These are phyloP conservation scores for Lactarius sanguifluus DNA, from an alignment of 768 basidiomycete species.

Conservation along the genomic window DNA sequence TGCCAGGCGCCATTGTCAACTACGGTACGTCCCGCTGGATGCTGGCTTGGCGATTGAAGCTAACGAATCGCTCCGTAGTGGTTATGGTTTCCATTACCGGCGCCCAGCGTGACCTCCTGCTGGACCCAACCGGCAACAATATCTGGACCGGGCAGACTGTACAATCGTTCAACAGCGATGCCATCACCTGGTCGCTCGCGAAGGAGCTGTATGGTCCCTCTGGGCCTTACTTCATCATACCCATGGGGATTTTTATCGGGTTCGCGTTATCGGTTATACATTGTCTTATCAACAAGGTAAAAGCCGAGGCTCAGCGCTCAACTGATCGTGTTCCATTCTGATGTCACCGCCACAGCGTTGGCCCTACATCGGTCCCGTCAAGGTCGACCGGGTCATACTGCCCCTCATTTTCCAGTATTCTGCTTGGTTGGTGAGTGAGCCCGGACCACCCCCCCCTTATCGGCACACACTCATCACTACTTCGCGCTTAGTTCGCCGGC, in stretches of 20 bases:
- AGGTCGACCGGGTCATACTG: constrained; percentile 50
- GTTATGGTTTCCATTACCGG: constrained; percentile 59
- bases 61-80: constrained; percentile 35
- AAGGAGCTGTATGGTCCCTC: constrained; percentile 54
- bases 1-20: constrained; percentile 38
- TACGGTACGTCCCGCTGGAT: constrained; percentile 33
- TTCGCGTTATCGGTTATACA: constrained; percentile 53
- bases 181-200: constrained; percentile 65
- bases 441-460: no score
- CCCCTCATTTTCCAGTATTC: constrained; percentile 55
- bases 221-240: constrained; percentile 58
- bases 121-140: constrained; percentile 54
- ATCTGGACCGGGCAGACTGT: constrained; percentile 47
- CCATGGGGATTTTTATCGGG: constrained; percentile 55
- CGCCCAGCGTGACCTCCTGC: constrained; percentile 53
- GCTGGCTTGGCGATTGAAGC: constrained; percentile 30
- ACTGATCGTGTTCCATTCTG: neutral
- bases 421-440: constrained; percentile 37
- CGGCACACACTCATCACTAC: constrained; percentile 24
- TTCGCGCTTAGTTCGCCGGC: constrained; percentile 40
- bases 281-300: constrained; percentile 53
- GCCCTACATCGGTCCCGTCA: constrained; percentile 52
- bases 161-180: constrained; percentile 55
- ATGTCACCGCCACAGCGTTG: constrained; percentile 42
- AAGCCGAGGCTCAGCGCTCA: constrained; percentile 3